Conservation (phyloP, 192 early-diverging fungal species). For the Umbelopsis isabellina region DNA sequence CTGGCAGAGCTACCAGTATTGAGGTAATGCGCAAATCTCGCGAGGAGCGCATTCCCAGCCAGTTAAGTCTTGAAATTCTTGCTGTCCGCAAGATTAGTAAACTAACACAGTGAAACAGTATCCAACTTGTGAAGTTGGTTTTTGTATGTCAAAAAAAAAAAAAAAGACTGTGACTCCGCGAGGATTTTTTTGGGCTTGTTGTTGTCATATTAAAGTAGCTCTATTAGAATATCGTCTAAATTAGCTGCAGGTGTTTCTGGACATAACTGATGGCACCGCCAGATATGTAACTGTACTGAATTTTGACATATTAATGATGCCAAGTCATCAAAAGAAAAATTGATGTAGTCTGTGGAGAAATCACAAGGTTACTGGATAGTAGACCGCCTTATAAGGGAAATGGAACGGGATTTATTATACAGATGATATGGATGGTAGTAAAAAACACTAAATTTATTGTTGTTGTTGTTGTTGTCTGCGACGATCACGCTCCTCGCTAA, state of each 20-base stretch:
- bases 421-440: not conserved
- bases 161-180: not conserved
- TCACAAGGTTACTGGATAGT: no score
- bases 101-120: not conserved
- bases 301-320: no score
- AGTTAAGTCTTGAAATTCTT: constrained; percentile 15
- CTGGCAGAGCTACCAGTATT: constrained; percentile 20
- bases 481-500: constrained; percentile 98
- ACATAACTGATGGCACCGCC: no score
- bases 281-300: no score
- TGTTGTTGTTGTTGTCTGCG: constrained; percentile 44
- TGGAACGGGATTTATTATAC: not conserved
- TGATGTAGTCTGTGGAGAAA: not conserved
- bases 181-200: not conserved
- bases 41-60: constrained; percentile 16
- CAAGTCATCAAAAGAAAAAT: not conserved
- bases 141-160: constrained; percentile 6
- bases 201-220: no score
- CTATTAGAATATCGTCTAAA: no score
- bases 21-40: constrained; percentile 21
- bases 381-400: no score
- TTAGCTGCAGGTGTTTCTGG: no score
- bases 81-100: constrained; percentile 9
- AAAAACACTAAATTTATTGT: not conserved
- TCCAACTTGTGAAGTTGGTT: no score